Evolutionary conservation across 1,284 basidiomycete genomes (phyloP).

Genomic region (Pholiota adiposa): DNA sequence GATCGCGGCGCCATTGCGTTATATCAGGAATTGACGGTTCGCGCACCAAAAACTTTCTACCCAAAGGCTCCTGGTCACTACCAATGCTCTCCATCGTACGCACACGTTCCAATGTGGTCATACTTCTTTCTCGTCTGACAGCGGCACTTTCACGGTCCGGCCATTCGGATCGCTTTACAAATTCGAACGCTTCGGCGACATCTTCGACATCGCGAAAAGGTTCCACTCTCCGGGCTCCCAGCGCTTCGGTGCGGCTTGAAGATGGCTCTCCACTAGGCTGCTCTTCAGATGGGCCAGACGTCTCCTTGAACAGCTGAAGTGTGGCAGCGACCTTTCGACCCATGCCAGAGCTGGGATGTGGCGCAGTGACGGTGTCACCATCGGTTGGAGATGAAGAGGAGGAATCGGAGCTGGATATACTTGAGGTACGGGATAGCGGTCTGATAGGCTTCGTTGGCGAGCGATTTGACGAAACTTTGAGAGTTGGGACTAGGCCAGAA

Average conservation of each 20-base stretch:
- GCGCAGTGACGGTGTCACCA: slow-evolving; percentile 24
- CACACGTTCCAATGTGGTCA: slow-evolving; percentile 57
- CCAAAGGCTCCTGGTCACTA: slow-evolving; percentile 32
- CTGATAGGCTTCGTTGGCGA: slow-evolving; percentile 37
- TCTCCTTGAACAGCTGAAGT: slow-evolving; percentile 80
- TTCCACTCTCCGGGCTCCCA: slow-evolving; percentile 42
- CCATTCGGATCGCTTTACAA: slow-evolving; percentile 83
- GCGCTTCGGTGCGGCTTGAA: slow-evolving; percentile 30
- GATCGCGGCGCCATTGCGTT: slow-evolving; percentile 35
- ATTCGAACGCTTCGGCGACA: slow-evolving; percentile 72
- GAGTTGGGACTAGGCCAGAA: slow-evolving; percentile 27
- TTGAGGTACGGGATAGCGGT: slow-evolving; percentile 43
- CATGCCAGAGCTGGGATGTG: slow-evolving; percentile 50
- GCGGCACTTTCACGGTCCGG: slow-evolving; percentile 74
- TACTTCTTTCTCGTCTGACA: slow-evolving; percentile 66
- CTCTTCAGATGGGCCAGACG: slow-evolving; percentile 50
- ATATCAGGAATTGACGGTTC: slow-evolving; percentile 30
- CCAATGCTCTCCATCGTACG: slow-evolving; percentile 50
- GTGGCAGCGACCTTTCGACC: slow-evolving; percentile 81
- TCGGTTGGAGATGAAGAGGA: slow-evolving; percentile 31
- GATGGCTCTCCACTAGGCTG: slow-evolving; percentile 35
- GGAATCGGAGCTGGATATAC: slow-evolving; percentile 46
- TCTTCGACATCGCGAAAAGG: slow-evolving; percentile 54
- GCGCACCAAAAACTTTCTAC: slow-evolving; percentile 32
- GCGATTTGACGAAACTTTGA: slow-evolving; percentile 17